Conservation (phyloP, 305 asterid genomes). For the Fraxinus paxiana region DNA sequence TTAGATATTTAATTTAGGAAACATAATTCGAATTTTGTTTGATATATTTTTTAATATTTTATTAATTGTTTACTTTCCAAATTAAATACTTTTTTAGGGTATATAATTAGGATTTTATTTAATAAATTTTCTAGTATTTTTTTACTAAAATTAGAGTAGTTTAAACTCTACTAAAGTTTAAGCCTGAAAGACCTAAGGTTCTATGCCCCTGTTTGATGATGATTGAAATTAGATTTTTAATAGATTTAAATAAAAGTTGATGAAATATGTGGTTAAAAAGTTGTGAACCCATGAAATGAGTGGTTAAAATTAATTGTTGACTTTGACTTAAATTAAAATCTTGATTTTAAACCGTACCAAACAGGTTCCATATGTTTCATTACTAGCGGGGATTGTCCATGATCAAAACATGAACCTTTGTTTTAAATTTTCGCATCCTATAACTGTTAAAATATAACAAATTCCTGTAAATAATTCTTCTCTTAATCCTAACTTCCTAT, state of each 20-base stretch:
- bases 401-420: not conserved
- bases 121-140: not conserved
- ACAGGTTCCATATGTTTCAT: not conserved
- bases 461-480: not conserved
- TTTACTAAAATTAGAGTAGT: not conserved
- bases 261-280: no score
- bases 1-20: not conserved
- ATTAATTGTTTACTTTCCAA: not conserved
- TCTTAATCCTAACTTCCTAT: not conserved
- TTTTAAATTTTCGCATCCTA: not conserved
- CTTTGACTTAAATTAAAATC: no score
- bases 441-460: not conserved
- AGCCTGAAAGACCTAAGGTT: not conserved
- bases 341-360: no score
- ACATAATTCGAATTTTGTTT: not conserved
- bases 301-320: no score
- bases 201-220: not conserved
- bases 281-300: no score
- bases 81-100: not conserved
- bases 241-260: no score
- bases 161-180: not conserved
- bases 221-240: no score
- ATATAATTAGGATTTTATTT: not conserved
- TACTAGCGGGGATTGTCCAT: not conserved
- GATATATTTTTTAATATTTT: not conserved